These are phyloP conservation scores for Monilinia fructigena DNA, from an alignment of 2,329 filamentous ascomycete genomes.

Conservation along the genomic window DNA sequence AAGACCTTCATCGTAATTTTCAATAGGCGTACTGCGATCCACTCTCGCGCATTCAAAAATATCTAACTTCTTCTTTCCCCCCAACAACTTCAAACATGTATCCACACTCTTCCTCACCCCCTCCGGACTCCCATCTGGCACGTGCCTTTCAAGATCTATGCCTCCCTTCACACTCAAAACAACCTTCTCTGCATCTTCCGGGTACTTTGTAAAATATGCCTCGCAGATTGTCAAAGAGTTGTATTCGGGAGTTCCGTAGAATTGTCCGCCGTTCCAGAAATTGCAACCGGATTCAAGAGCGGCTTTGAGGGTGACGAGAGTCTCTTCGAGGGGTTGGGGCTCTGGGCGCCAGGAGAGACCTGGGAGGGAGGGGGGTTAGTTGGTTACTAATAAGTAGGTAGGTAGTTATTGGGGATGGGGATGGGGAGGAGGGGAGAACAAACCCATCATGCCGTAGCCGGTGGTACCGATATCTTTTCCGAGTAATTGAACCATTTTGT, in stretches of 20 bases:
- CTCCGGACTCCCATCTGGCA: slow-evolving; percentile 53
- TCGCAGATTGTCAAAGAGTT: slow-evolving; percentile 61
- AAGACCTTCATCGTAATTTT: slow-evolving; percentile 41
- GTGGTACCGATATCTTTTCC: slow-evolving; percentile 35
- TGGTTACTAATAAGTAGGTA: neutral
- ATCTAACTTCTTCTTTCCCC: slow-evolving; percentile 52
- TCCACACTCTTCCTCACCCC: slow-evolving; percentile 58
- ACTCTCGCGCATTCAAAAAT: slow-evolving; percentile 52
- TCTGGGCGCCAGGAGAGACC: slow-evolving; percentile 40
- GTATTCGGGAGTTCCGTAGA: slow-evolving; percentile 60
- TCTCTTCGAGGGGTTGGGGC: slow-evolving; percentile 46
- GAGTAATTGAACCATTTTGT: slow-evolving; percentile 33
- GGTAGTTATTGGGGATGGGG: neutral
- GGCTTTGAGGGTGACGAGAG: slow-evolving; percentile 56
- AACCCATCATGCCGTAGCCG: slow-evolving; percentile 36
- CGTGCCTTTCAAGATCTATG: slow-evolving; percentile 40
- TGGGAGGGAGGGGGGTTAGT: slow-evolving; percentile 19
- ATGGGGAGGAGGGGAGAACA: neutral
- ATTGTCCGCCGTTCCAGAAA: slow-evolving; percentile 63
- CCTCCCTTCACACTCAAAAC: slow-evolving; percentile 63
- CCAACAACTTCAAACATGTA: slow-evolving; percentile 51
- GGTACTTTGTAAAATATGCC: slow-evolving; percentile 62
- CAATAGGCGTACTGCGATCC: slow-evolving; percentile 47
- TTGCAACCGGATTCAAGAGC: slow-evolving; percentile 48
- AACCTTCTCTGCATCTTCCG: slow-evolving; percentile 61